Base-by-base conservation (phyloP, 177 flowering plant genomes). In the Vitis hybrid region DNA sequence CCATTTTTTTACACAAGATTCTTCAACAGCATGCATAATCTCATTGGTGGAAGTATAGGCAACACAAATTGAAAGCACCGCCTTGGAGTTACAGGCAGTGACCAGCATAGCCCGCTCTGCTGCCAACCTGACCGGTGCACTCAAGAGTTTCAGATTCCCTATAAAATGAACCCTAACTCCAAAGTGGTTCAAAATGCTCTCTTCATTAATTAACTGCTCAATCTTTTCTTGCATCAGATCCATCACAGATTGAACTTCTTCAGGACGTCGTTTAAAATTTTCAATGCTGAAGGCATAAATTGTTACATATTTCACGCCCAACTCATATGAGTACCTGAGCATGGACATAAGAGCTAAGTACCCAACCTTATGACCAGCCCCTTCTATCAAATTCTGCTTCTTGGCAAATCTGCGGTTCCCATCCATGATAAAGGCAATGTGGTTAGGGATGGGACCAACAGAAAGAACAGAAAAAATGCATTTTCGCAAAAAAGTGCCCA, bases 281-380 rank as follows among this genome's bases (percentile, higher is more conserved):
- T 81, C 84, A 4, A 81, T 78, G 68, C 79, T 81, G 55, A 81
- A 81, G 11, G 81, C 84, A 39, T 73, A 81, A 14, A 81, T 15
- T 2, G 79, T 81, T 49, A 81, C 74, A 59, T 70, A 80, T 52
- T 55, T 72, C 22, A 80, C 72, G 0, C 83, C 80, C 16, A 77
- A n/a, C 31, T 77, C 78, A 33, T 67, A 77, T 51, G 80, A 72
- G 62, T 68, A 70, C 18, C 62, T 51, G 26, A 80, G 77, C 3
- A 72, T 62, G 39, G 73, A 66, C 50, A 70, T 52, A 53, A 80
- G 74, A 62, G 81, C 57, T 9, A 49, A 57, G 10, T 75, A 73
- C 11, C 81, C 81, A 55, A 15, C 61, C 22, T 51, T 64, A 65
- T 77, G 74, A 11, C 83, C 79, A 33, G 19, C 67, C 20, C 59